Conservation (phyloP, 2,329 filamentous ascomycete species). For the Fusarium buharicum region DNA sequence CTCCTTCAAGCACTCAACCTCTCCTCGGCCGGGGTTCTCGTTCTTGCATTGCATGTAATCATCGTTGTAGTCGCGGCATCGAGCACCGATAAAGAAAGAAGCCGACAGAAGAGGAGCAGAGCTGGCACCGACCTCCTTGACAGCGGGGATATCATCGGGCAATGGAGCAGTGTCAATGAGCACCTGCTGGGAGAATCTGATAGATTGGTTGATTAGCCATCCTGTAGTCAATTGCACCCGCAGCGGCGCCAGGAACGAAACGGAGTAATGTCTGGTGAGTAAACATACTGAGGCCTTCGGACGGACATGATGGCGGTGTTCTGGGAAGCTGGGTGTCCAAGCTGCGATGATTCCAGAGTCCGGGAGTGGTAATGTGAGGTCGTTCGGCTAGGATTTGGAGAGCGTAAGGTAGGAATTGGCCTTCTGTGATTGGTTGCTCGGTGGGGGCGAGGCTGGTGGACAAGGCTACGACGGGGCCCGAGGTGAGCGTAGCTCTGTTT, state of each 20-base stretch:
- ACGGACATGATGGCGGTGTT: conserved; percentile 53
- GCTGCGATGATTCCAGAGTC: conserved; percentile 45
- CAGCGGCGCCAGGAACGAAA: conserved; percentile 2
- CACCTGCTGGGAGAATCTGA: conserved; percentile 91
- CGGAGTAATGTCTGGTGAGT: neutral
- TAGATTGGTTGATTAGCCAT: conserved; percentile 47
- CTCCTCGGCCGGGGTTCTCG: conserved; percentile 88
- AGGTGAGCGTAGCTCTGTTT: conserved; percentile 40
- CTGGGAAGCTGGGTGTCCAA: conserved; percentile 45
- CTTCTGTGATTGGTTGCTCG: conserved; percentile 50
- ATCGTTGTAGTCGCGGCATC: conserved; percentile 96
- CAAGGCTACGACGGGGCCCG: conserved; percentile 31
- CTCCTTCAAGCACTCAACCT: conserved; percentile 95
- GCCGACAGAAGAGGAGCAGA: conserved; percentile 93
- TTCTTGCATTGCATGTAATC: conserved; percentile 99
- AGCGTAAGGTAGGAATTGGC: conserved; percentile 55
- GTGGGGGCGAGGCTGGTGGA: conserved; percentile 47
- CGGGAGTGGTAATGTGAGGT: conserved; percentile 45
- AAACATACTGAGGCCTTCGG: conserved; percentile 57
- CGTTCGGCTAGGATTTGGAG: conserved; percentile 49
- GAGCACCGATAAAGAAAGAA: conserved; percentile 95
- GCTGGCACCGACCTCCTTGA: conserved; percentile 91
- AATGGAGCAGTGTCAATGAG: conserved; percentile 97
- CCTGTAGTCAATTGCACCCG: conserved; percentile 39
- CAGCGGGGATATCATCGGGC: conserved; percentile 88